Conservation (phyloP, 2,329 filamentous ascomycete species). For the Thielaviopsis populi region DNA sequence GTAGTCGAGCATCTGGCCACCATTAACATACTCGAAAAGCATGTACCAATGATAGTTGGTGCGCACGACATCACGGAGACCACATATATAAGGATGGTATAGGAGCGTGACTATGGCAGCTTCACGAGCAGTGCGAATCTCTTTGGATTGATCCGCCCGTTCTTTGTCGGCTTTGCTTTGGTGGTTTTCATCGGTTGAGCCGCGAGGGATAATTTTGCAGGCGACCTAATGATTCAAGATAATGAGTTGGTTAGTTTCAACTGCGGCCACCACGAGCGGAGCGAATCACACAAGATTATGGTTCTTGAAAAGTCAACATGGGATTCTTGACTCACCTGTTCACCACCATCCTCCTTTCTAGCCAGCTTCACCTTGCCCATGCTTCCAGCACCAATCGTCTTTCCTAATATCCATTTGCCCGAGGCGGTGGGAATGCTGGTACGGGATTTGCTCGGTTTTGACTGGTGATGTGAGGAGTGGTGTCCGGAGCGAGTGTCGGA, state of each 20-base stretch:
- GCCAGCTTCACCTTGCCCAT: constrained; percentile 99
- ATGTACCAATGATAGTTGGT: constrained; percentile 99
- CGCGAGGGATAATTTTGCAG: constrained; percentile 90
- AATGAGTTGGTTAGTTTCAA: constrained; percentile 3
- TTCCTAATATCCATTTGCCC: constrained; percentile 87
- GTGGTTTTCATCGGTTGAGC: constrained; percentile 73
- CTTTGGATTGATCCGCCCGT: constrained; percentile 87
- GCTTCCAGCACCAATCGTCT: constrained; percentile 92
- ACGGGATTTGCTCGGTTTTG: constrained; percentile 40
- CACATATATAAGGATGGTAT: constrained; percentile 90
- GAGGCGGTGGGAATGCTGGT: constrained; percentile 83
- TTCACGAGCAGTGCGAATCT: constrained; percentile 85
- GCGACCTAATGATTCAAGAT: constrained; percentile 49
- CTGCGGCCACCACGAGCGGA: background rate
- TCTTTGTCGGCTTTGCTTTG: constrained; percentile 59
- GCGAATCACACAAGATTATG: background rate
- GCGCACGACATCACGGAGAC: constrained; percentile 83
- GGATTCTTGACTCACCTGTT: constrained; percentile 50
- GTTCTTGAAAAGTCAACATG: background rate
- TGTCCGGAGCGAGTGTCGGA: constrained; percentile 10
- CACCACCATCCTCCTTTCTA: constrained; percentile 73
- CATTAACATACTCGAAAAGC: constrained; percentile 98
- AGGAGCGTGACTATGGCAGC: constrained; percentile 91
- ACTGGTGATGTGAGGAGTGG: constrained; percentile 14
- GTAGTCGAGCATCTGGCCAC: constrained; percentile 98